Conservation (phyloP, 1,139 yeast species). For the Zygoascus hellenicus region DNA sequence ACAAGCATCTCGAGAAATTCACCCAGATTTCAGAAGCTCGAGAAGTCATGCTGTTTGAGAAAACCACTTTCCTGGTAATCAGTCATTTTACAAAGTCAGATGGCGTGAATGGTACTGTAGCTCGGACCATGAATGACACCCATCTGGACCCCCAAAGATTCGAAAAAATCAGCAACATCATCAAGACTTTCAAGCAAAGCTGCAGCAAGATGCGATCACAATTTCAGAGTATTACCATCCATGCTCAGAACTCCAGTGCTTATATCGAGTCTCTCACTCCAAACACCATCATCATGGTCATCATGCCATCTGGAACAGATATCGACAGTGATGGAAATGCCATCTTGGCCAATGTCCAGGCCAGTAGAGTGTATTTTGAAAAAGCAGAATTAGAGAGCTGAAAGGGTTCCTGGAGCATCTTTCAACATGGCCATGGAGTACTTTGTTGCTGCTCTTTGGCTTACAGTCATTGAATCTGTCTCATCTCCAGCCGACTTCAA, state of each 20-base stretch:
- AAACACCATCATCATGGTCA: constrained; percentile 73
- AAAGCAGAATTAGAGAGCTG: constrained; percentile 36
- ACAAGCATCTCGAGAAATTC: constrained; percentile 67
- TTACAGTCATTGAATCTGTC: neutral
- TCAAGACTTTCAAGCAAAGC: constrained; percentile 91
- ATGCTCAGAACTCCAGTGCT: constrained; percentile 66
- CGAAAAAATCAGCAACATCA: constrained; percentile 88
- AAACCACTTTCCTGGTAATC: constrained; percentile 87
- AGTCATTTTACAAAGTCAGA: constrained; percentile 24
- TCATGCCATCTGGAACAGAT: constrained; percentile 37
- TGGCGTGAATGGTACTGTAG: constrained; percentile 9
- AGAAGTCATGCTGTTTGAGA: constrained; percentile 87
- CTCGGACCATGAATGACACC: constrained; percentile 13
- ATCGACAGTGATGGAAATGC: constrained; percentile 55
- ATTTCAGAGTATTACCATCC: constrained; percentile 68
- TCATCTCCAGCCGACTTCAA: neutral
- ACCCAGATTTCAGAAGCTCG: constrained; percentile 77
- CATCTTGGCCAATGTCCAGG: constrained; percentile 59
- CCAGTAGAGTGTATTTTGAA: constrained; percentile 64
- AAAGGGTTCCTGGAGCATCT: neutral
- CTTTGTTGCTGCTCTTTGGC: neutral
- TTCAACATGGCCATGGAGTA: neutral
- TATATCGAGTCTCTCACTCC: constrained; percentile 66
- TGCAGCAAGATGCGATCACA: constrained; percentile 83
- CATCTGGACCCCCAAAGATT: constrained; percentile 76